A percentile compares a stretch with the other conserved stretches of the same genome.
phyloP scores from a whole-genome alignment of 2,329 filamentous ascomycete genomes.

The Fusarium sp. region DNA sequence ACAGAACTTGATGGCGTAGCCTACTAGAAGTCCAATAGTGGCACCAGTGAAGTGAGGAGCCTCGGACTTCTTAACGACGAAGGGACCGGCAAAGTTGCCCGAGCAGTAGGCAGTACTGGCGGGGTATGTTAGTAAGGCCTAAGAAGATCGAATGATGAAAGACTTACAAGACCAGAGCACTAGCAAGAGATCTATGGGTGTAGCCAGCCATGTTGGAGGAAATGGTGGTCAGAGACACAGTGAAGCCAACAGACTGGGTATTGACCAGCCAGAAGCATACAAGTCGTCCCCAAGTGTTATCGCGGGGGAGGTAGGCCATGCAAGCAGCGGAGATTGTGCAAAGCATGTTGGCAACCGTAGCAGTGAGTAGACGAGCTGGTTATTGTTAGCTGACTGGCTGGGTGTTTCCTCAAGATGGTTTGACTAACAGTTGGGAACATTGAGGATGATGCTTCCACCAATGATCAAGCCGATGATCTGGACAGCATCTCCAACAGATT shows the following conservation, averaged over 20 bases:
- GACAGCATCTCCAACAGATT: conserved; percentile 6
- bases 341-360: conserved; percentile 3
- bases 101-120: neutral
- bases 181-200: neutral
- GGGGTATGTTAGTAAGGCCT: neutral
- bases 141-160: rapidly evolving
- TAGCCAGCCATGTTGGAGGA: conserved; percentile 12
- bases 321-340: conserved; percentile 3
- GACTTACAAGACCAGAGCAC: conserved; percentile 1
- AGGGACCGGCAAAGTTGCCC: conserved; percentile 8
- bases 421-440: neutral
- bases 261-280: conserved; percentile 11
- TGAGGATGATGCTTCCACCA: conserved; percentile 4
- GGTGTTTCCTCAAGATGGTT: neutral
- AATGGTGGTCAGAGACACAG: conserved; percentile 6
- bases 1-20: neutral
- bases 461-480: conserved; percentile 2
- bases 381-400: neutral
- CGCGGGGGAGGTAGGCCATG: conserved; percentile 5
- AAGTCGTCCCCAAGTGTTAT: conserved; percentile 2
- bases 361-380: neutral
- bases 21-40: neutral
- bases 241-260: conserved; percentile 1
- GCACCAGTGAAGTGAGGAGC: conserved; percentile 1
- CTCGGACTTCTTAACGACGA: conserved; percentile 1